These are phyloP conservation scores for Pontederia crassipes DNA, from an alignment of 176 grass and related monocot species.

Conservation along the genomic window DNA sequence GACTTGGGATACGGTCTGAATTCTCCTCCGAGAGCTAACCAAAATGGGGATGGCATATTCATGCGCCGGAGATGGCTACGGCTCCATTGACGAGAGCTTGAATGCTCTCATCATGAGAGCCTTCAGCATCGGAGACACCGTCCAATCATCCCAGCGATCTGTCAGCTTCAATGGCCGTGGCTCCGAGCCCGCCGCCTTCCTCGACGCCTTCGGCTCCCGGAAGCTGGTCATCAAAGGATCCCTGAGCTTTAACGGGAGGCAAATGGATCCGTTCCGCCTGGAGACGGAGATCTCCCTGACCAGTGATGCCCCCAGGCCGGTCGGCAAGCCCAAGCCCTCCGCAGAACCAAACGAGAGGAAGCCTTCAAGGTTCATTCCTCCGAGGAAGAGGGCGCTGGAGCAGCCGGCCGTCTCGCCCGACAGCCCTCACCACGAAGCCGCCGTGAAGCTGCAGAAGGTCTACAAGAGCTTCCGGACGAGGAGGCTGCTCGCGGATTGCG, in stretches of 20 bases:
- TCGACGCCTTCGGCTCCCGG: constrained; percentile 24
- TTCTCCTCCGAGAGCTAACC: too few species aligned
- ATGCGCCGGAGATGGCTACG: neutral
- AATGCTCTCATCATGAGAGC: constrained; percentile 7
- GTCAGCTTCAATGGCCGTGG: constrained; percentile 34
- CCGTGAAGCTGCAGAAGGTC: constrained; percentile 68
- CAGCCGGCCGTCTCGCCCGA: constrained; percentile 31
- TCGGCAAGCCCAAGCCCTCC: constrained; percentile 16
- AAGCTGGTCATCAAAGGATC: constrained; percentile 40
- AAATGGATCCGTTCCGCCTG: constrained; percentile 26
- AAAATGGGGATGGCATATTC: too few species aligned
- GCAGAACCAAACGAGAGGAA: neutral
- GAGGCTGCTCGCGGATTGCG: constrained; percentile 76
- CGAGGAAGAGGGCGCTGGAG: constrained; percentile 29
- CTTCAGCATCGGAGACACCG: constrained; percentile 1
- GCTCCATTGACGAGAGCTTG: neutral
- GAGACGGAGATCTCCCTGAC: constrained; percentile 27
- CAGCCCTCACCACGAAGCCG: constrained; percentile 48
- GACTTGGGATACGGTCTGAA: too few species aligned
- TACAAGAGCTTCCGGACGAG: constrained; percentile 90
- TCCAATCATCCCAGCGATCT: constrained; percentile 26
- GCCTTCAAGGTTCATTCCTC: constrained; percentile 23
- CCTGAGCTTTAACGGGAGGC: constrained; percentile 47
- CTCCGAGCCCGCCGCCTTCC: constrained; percentile 12
- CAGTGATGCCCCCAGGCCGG: constrained; percentile 31